A percentile compares a stretch with the other conserved stretches of the same genome.
phyloP scores from a whole-genome alignment of 1,284 basidiomycete species.

The Leccinum ponderosum region DNA sequence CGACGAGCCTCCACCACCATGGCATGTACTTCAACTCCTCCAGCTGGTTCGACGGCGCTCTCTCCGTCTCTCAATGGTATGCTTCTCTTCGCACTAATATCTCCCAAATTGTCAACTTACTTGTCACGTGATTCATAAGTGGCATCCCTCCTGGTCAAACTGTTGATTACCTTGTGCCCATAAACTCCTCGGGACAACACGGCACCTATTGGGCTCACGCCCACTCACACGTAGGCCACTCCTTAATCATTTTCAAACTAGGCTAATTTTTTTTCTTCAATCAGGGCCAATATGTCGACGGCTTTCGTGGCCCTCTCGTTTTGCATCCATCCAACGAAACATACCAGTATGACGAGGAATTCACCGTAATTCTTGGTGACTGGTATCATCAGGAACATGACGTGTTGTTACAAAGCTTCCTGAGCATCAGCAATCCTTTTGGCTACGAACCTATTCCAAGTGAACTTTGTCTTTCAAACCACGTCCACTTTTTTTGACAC shows the following conservation, averaged over 20 bases:
- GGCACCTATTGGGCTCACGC: constrained; percentile 93
- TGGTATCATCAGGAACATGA: constrained; percentile 84
- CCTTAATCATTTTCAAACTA: no score
- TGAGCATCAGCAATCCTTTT: constrained; percentile 74
- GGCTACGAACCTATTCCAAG: constrained; percentile 89
- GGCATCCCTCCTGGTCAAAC: constrained; percentile 79
- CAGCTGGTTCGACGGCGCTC: constrained; percentile 88
- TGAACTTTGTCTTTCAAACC: constrained; percentile 28
- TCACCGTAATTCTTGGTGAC: constrained; percentile 80
- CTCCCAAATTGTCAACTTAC: not conserved
- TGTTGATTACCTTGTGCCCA: constrained; percentile 82
- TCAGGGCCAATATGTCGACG: constrained; percentile 87
- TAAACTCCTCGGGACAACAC: constrained; percentile 68
- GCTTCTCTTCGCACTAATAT: constrained; percentile 7
- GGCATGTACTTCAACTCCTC: constrained; percentile 92
- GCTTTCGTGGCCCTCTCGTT: constrained; percentile 76
- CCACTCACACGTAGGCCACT: constrained; percentile 51
- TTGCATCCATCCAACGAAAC: constrained; percentile 67
- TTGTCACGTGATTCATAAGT: constrained; percentile 39
- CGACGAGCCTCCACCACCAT: constrained; percentile 79
- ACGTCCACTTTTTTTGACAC: not conserved
- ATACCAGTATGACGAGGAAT: constrained; percentile 88
- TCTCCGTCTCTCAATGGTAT: constrained; percentile 81
- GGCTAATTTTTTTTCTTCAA: not conserved
- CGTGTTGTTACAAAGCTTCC: constrained; percentile 66